Conservation (phyloP, 1,284 basidiomycete species). For the Fistulinella cinereoalba region DNA sequence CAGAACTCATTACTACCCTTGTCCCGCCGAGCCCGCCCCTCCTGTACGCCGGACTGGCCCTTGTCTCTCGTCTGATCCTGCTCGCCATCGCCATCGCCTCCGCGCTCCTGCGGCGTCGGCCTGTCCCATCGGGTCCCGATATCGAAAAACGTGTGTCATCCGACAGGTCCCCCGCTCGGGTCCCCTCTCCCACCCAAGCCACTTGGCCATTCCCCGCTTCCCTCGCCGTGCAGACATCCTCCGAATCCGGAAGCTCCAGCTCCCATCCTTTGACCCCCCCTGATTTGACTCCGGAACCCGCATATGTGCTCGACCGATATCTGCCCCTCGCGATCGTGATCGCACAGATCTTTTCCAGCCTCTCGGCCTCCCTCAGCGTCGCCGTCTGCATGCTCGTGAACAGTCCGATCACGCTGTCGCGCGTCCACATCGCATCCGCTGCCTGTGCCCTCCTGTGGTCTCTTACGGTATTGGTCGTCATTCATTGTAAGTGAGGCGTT, state of each 20-base stretch:
- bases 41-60: slow-evolving; percentile 23
- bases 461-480: slow-evolving; percentile 12
- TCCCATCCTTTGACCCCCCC: slow-evolving; percentile 4
- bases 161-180: slow-evolving; percentile 11
- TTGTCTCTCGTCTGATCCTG: slow-evolving; percentile 23
- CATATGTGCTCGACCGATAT: neutral
- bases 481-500: slow-evolving; percentile 24
- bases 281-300: too few relatives aligned
- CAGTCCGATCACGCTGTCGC: neutral
- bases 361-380: slow-evolving; percentile 27
- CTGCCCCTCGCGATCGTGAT: slow-evolving; percentile 10
- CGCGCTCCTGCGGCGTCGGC: slow-evolving; percentile 5
- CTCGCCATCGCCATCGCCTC: slow-evolving; percentile 15
- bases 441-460: slow-evolving; percentile 28
- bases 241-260: neutral
- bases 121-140: neutral
- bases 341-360: slow-evolving; percentile 24
- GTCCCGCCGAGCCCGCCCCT: slow-evolving; percentile 24
- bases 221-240: slow-evolving; percentile 18
- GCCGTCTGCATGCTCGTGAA: slow-evolving; percentile 9
- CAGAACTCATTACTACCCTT: slow-evolving; percentile 27
- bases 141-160: slow-evolving; percentile 13
- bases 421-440: slow-evolving; percentile 19
- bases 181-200: slow-evolving; percentile 30
- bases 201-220: slow-evolving; percentile 36